A percentile compares a stretch with the other conserved stretches of the same genome.
Conservation (phyloP, 345 rosid species). For the Rhodomyrtus tomentosa region DNA sequence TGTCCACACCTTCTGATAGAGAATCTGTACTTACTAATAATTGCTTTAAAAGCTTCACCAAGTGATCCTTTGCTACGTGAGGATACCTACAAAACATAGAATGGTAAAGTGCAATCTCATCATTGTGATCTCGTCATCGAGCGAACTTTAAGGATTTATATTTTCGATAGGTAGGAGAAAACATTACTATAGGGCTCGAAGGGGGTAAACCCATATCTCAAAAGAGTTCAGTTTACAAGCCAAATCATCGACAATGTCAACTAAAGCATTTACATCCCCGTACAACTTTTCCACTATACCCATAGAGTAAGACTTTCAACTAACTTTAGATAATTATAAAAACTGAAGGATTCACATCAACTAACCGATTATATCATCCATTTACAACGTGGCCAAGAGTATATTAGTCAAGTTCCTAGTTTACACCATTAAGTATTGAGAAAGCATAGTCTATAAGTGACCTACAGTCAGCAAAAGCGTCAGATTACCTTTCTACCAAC, state of each 20-base stretch:
- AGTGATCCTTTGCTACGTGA: conserved; percentile 77
- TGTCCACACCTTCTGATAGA: conserved; percentile 33
- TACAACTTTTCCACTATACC: neutral
- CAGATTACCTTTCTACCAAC: conserved; percentile 65
- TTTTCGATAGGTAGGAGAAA: neutral
- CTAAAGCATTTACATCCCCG: neutral
- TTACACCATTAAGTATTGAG: neutral
- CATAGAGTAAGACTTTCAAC: neutral
- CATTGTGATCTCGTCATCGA: neutral
- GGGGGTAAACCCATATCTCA: neutral
- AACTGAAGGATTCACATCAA: neutral
- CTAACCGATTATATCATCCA: neutral
- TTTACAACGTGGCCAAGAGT: neutral
- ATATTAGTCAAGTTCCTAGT: neutral
- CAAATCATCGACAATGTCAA: neutral
- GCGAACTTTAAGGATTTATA: neutral
- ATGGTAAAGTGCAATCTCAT: neutral
- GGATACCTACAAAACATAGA: conserved; percentile 43
- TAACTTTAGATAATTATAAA: neutral
- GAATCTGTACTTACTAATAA: conserved; percentile 46
- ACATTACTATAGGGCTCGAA: neutral
- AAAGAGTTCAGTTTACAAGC: neutral
- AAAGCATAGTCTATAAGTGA: neutral
- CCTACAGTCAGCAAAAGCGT: neutral
- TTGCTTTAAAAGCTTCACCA: conserved; percentile 93